Base-by-base conservation (phyloP, 2,329 filamentous ascomycete species). In the Cladophialophora psammophila region DNA sequence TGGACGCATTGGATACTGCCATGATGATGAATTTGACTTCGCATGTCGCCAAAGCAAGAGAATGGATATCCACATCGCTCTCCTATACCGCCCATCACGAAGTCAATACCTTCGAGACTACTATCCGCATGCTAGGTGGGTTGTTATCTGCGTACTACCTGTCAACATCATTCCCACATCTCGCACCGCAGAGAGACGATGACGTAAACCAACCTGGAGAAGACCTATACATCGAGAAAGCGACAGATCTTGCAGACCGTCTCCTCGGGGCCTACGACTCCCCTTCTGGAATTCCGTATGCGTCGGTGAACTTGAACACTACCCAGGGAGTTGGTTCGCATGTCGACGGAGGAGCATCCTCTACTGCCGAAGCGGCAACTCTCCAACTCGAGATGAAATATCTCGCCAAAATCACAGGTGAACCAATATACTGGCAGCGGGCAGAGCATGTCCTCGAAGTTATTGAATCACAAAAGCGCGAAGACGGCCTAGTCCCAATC, bases 311-410 rank as follows among this genome's bases (percentile, higher is more conserved):
- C 74, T 82, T 99, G 35, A 91, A 89, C 73, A 91, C 90, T 36
- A 88, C 86, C 60, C 82, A 89, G 75, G 93, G 93, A 12, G 86
- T 97, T 54, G 86, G 87, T 12, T 95, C 94, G 1, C 94, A 98
- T 75, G 88, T 88, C 20, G 93, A 97, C 76, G 88, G 86, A 18
- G 95, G 95, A 9, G 93, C 94, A 7, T 95, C 94, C 0, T 97
- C 94, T 1, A 98, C 94, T 0, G 94, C 95, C 1, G 95, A 99
- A 82, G 91, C 94, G 0, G 93, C 94, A 2, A 95, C 91, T 8
- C 78, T 99, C 54, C 95, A 99, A 80, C 87, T 99, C 10, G 95
- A 99, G 78, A 93, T 98, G 84, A 98, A 98, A 78, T 99, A 99
- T 76, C 85, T 99, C 15, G 91, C 95, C 57, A 97, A 96, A 79